Evolutionary conservation across 2,329 filamentous ascomycete genomes (phyloP).

Genomic region (Colletotrichum sansevieriae): DNA sequence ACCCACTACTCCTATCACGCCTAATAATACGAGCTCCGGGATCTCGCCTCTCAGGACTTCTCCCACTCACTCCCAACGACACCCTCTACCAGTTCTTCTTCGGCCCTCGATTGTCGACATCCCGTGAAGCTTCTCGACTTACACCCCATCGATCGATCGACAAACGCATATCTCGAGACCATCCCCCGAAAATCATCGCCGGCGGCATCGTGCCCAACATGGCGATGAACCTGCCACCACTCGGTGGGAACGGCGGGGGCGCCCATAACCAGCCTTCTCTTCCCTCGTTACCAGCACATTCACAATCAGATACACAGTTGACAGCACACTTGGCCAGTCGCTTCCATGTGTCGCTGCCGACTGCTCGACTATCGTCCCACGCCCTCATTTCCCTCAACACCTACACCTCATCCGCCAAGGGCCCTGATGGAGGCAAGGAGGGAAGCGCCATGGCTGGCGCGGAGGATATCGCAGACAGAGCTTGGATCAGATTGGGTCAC

Average conservation of each 20-base stretch:
- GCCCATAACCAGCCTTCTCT: slow-evolving; percentile 87
- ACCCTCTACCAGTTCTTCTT: not conserved
- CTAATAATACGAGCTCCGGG: slow-evolving; percentile 33
- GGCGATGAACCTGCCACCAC: slow-evolving; percentile 69
- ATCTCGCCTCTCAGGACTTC: not conserved
- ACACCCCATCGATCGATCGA: slow-evolving; percentile 13
- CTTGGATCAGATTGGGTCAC: slow-evolving; percentile 86
- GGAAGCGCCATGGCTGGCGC: slow-evolving; percentile 93
- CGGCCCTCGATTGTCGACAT: not conserved
- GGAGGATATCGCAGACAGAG: slow-evolving; percentile 89
- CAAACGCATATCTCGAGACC: slow-evolving; percentile 14
- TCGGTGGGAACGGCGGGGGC: slow-evolving; percentile 65
- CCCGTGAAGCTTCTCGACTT: not conserved
- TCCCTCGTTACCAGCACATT: slow-evolving; percentile 86
- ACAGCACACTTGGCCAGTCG: slow-evolving; percentile 88
- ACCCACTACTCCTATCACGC: slow-evolving; percentile 9
- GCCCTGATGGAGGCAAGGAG: slow-evolving; percentile 89
- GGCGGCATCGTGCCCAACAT: slow-evolving; percentile 59
- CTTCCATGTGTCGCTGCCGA: slow-evolving; percentile 92
- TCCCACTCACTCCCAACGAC: not conserved
- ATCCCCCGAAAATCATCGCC: slow-evolving; percentile 20
- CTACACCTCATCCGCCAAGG: slow-evolving; percentile 89
- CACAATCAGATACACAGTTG: slow-evolving; percentile 82
- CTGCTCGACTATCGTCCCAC: slow-evolving; percentile 90
- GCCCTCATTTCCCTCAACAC: slow-evolving; percentile 94